phyloP scores from a whole-genome alignment of 495 filamentous ascomycete species.

The Venustampulla echinocandica region DNA sequence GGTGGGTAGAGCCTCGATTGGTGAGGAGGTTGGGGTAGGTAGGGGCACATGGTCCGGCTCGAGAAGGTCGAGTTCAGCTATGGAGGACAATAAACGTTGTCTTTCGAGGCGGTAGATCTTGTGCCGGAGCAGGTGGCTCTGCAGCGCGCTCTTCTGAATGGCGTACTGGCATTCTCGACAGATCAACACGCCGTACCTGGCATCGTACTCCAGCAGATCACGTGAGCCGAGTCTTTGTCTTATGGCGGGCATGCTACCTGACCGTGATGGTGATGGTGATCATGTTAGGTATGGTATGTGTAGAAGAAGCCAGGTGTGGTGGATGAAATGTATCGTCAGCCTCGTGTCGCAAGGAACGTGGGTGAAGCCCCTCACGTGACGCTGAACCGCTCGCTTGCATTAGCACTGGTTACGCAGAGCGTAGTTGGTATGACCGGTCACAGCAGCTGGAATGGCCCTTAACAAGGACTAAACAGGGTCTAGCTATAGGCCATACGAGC shows the following conservation, averaged over 20 bases:
- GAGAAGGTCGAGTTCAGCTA: conserved; percentile 22
- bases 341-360: no score
- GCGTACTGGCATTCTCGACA: conserved; percentile 33
- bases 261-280: not conserved
- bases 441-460: no score
- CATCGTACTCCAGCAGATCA: conserved; percentile 25
- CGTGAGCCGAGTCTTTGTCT: not conserved
- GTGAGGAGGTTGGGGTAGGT: conserved; percentile 18
- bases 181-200: conserved; percentile 25
- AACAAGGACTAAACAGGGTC: no score
- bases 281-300: not conserved
- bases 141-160: conserved; percentile 30
- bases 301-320: no score
- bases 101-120: conserved; percentile 29
- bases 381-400: no score
- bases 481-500: no score
- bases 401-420: no score
- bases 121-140: conserved; percentile 30
- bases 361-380: no score
- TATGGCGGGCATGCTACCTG: not conserved
- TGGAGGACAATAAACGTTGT: conserved; percentile 21
- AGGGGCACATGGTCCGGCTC: conserved; percentile 25
- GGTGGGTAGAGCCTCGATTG: conserved; percentile 24
- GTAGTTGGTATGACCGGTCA: no score
- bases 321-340: no score